A percentile compares a stretch with the other conserved stretches of the same genome.
These are phyloP conservation scores for Cucurbita maxima DNA, from an alignment of 306 rosid species.

Conservation along the genomic window DNA sequence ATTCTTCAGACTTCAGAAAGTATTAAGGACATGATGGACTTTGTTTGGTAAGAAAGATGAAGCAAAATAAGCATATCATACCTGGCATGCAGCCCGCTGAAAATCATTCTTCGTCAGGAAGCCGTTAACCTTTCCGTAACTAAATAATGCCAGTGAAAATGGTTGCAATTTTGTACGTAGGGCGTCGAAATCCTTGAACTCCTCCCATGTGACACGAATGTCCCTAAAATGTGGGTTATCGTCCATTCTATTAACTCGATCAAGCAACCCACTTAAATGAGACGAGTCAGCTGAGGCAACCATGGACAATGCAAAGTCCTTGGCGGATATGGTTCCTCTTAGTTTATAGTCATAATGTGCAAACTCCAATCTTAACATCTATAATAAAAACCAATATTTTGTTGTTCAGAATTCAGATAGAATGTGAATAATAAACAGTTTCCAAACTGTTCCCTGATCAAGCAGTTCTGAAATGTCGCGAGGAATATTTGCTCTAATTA, in stretches of 20 bases:
- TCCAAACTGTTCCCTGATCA: not conserved
- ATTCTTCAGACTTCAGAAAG: not conserved
- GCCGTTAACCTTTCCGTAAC: constrained; percentile 71
- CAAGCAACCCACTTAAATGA: constrained; percentile 46
- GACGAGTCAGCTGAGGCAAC: constrained; percentile 73
- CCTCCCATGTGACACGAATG: constrained; percentile 50
- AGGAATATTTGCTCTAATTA: not conserved
- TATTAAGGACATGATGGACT: not conserved
- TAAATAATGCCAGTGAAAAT: constrained; percentile 67
- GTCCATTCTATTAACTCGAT: constrained; percentile 37
- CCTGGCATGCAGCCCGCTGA: constrained; percentile 74
- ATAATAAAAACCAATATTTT: constrained; percentile 6
- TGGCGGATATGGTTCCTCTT: constrained; percentile 50
- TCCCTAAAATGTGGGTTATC: constrained; percentile 35
- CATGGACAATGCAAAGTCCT: constrained; percentile 86
- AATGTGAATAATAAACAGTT: not conserved
- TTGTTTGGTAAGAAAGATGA: not conserved
- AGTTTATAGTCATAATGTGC: constrained; percentile 70
- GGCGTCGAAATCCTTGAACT: constrained; percentile 64
- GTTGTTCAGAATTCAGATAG: not conserved
- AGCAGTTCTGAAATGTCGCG: not conserved
- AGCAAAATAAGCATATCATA: constrained; percentile 10
- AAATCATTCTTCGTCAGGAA: constrained; percentile 52
- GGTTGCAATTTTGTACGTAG: constrained; percentile 55
- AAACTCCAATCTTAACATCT: constrained; percentile 74